Evolutionary conservation across 805 yeast genomes (phyloP), one percentile per base, ranked within the genome.

Genomic region (Lipomyces oligophaga): DNA sequence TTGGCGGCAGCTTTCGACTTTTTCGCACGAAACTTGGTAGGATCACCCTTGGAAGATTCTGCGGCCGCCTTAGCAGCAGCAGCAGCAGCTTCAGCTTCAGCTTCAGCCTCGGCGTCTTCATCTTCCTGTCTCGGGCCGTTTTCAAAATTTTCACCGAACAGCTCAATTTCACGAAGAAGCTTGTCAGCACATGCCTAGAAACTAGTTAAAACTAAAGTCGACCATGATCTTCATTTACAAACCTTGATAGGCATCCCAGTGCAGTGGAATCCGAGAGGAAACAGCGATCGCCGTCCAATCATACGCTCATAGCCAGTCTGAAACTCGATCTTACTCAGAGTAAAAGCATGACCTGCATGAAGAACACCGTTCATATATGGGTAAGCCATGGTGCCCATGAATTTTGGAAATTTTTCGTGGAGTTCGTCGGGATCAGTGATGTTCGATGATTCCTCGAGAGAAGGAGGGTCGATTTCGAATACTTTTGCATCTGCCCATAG

Each of bases 341-440:
- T 93, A 73, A 90, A 93, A 59, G 88, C 80, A 68, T 93, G 99
- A 50, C 99, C 99, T 40, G 96, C 97, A 60, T 93, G 99, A 57
- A 93, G 74, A 41, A 85, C 93, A 73, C 99, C 99, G 68, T 93
- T 93, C 97, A 90, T 90, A 70, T 93, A 93, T 35, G 99, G 99
- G 64, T 87, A 93, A 8, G 98, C 97, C 96, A 93, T 89, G 40
- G 95, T 82, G 20, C 86, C 77, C 73, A 87, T 83, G 70, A 76
- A 84, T 67, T 93, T 93, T 47, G 97, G 97, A 66, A 83, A 75
- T 61, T 80, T 76, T 51, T 72, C 75, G 60, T 85, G 87, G 53
- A 93, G 74, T 62, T 83, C 86, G 40, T 83, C 95, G 28, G 73
- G 67, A 37, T 79, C 71, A 44, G 77, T 72, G 34, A 73, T 69